Evolutionary conservation across 441 rosid genomes (phyloP), one percentile per base, ranked within the genome.

Genomic region (Breynia disticha): DNA sequence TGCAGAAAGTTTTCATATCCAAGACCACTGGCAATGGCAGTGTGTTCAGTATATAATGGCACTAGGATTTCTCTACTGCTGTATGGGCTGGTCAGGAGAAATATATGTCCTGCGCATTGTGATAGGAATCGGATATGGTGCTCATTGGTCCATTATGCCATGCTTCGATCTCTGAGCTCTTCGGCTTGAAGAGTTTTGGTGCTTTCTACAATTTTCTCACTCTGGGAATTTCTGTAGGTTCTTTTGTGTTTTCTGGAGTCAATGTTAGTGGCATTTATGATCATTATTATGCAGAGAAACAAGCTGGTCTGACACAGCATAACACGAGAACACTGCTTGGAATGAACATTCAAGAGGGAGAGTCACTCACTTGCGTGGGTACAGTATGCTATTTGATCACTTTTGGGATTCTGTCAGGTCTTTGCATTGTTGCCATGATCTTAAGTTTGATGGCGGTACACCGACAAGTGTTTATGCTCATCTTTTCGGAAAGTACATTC

Each of bases 81-180:
- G 89, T 15, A 67, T 74, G 53, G 97, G 88, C 48, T 87, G 90
- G 95, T 83, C 94, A 1, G 94, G 96, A 49, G 86, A 82, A 10
- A 80, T 87, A 80, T 63, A 94, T 57, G 71, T 85, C 19, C 83
- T 85, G 43, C 86, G 89, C 24, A 69, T 84, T 43, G 49, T 89
- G 65, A 83, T 86, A 11, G 88, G 97, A 41, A 91, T 86, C 9
- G 83, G 95, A 14, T 84, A 89, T 48, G 97, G 97, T 41, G 79
- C 93, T 0, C 96, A 86, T 46, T 84, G 96, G 96, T 87, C 93
- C 5, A 84, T 89, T 28, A 85, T 86, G 35, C 93, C 95, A n/a
- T n/a, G 93, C 99, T 18, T 68, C 90, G 8, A 87, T 83, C 52
- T 86, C 95, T 0, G 90, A 94, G 81, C 76, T 94, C 54, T 89